These are phyloP conservation scores for Heimioporus sp. DNA, from an alignment of 768 basidiomycete genomes.

Conservation along the genomic window DNA sequence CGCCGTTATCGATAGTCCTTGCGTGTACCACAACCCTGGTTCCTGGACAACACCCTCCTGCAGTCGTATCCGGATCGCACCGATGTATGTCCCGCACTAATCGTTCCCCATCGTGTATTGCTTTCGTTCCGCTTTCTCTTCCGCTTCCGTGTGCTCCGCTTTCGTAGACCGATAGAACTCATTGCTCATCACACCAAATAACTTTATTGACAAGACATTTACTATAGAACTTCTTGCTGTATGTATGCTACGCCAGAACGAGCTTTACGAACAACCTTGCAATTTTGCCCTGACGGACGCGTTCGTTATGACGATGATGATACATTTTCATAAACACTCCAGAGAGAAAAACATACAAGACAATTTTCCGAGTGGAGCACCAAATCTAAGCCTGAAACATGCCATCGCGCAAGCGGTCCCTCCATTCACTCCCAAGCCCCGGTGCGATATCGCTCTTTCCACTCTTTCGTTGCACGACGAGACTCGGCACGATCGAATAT, in stretches of 20 bases:
- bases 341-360: too few species aligned
- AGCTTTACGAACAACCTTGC: too few species aligned
- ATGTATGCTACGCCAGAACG: too few species aligned
- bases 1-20: constrained; percentile 9
- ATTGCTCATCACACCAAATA: too few species aligned
- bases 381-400: constrained; percentile 34
- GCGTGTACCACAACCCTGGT: neutral
- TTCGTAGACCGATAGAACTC: too few species aligned
- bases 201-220: constrained; percentile 6
- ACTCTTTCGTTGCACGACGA: constrained; percentile 64
- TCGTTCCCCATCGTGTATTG: constrained; percentile 8
- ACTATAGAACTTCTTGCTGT: constrained; percentile 2
- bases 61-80: constrained; percentile 1
- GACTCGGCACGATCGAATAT: constrained; percentile 66
- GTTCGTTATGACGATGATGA: too few species aligned
- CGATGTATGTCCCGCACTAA: constrained; percentile 10
- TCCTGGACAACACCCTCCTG: neutral
- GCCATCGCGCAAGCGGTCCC: constrained; percentile 46
- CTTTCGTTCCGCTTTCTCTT: neutral
- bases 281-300: too few species aligned
- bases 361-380: too few species aligned
- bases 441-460: constrained; percentile 52
- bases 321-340: too few species aligned
- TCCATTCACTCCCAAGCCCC: constrained; percentile 55
- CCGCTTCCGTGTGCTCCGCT: neutral